Percentiles rank a stretch among this genome's conserved stretches.
Evolutionary conservation across 2,329 filamentous ascomycete species (phyloP).

Genomic region (Fusarium tuaranense): DNA sequence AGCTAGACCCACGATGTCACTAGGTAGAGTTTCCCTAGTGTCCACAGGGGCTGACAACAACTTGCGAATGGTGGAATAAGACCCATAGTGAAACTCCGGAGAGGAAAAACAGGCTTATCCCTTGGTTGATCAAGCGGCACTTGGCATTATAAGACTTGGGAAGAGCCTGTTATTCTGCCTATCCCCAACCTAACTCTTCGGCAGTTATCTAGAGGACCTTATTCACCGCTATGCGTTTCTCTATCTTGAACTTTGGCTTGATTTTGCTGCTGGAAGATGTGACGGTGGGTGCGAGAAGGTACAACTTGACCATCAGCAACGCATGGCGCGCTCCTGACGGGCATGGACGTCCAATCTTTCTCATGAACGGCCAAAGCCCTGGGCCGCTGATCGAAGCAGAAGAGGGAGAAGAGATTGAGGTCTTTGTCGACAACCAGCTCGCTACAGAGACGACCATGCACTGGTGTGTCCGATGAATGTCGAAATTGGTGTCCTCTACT

Average conservation of each 20-base stretch:
- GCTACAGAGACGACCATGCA: conserved; percentile 15
- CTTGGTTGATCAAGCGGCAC: neutral
- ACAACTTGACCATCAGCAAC: neutral
- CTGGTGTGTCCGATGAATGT: neutral
- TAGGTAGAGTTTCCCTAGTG: neutral
- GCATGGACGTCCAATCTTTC: neutral
- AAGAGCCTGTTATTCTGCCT: neutral
- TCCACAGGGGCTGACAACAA: neutral
- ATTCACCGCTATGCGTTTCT: neutral
- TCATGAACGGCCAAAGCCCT: conserved; percentile 19
- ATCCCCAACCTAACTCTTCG: neutral
- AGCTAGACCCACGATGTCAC: neutral
- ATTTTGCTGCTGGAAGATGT: neutral
- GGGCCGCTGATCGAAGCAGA: conserved; percentile 6
- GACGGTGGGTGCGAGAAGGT: neutral
- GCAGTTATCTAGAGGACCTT: neutral
- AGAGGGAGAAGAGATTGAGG: conserved; percentile 11
- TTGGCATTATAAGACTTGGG: neutral
- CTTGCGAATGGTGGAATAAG: neutral
- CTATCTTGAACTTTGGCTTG: neutral
- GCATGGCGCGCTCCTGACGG: conserved; percentile 2
- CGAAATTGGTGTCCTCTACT: neutral
- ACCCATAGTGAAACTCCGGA: neutral
- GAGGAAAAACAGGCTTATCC: neutral
- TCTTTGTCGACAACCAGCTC: conserved; percentile 9